Conservation (phyloP, 208 protist genomes). For the Endotrypanum monterogeii region DNA sequence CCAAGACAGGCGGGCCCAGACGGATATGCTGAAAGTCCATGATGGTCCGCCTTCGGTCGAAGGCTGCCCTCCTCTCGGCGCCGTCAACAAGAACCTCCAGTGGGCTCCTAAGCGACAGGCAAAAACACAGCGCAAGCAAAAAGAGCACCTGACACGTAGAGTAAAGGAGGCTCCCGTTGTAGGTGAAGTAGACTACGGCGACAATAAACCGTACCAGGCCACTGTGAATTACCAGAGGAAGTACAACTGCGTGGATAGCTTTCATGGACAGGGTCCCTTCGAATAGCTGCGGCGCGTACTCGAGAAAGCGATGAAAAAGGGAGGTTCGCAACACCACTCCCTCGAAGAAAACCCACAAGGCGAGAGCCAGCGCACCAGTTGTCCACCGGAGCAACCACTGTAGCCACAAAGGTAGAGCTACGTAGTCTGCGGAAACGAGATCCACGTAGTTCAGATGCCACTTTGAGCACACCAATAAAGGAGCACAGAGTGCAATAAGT, state of each 20-base stretch:
- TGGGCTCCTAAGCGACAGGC: background rate
- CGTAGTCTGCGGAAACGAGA: constrained; percentile 18
- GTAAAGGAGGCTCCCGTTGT: background rate
- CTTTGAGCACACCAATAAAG: constrained; percentile 18
- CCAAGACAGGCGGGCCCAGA: background rate
- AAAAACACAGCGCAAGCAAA: background rate
- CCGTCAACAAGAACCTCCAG: background rate
- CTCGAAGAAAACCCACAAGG: constrained; percentile 11
- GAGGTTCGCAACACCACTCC: constrained; percentile 13
- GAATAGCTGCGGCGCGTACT: constrained; percentile 19
- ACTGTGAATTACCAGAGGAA: constrained; percentile 16
- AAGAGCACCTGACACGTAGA: background rate
- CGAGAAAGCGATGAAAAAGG: constrained; percentile 23
- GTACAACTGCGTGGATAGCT: constrained; percentile 22
- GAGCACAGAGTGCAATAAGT: background rate
- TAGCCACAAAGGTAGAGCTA: constrained; percentile 24
- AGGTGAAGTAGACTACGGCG: constrained; percentile 9
- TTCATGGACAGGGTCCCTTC: background rate
- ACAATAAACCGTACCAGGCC: constrained; percentile 14
- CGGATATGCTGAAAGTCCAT: background rate
- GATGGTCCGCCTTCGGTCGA: background rate
- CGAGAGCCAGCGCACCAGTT: constrained; percentile 8
- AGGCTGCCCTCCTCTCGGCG: background rate
- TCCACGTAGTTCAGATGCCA: constrained; percentile 20
- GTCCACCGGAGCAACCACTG: constrained; percentile 17